Conservation (phyloP, 345 rosid genomes). For the Pseudoturritis turrita region DNA sequence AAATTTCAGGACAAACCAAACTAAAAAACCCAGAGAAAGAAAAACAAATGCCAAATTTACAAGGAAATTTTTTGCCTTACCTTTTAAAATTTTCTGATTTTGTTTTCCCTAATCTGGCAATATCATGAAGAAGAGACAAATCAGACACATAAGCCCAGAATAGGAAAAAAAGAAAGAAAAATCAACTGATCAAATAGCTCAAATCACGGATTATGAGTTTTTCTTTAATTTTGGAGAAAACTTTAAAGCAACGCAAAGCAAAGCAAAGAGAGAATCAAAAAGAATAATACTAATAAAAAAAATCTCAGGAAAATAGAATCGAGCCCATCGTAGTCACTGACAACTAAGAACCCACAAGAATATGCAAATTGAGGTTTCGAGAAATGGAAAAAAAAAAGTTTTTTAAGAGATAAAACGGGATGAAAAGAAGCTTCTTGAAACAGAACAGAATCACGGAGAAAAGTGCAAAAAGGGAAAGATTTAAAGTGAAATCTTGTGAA, state of each 20-base stretch:
- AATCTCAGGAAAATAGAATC: not conserved
- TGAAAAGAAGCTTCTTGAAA: slow-evolving; percentile 5
- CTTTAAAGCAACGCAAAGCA: slow-evolving; percentile 23
- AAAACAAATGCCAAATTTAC: not conserved
- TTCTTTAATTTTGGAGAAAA: not conserved
- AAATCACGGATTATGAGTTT: slow-evolving; percentile 19
- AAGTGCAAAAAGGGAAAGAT: not conserved
- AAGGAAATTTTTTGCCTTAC: not conserved
- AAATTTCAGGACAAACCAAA: not conserved
- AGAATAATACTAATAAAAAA: not conserved
- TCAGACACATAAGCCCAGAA: slow-evolving; percentile 4
- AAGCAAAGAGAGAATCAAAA: not conserved
- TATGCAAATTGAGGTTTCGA: slow-evolving; percentile 15
- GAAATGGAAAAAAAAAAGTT: not conserved
- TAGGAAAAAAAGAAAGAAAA: not conserved
- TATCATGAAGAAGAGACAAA: slow-evolving; percentile 13
- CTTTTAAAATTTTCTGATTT: slow-evolving; percentile 1
- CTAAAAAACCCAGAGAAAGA: not conserved
- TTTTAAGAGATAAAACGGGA: not conserved
- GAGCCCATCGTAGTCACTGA: slow-evolving; percentile 20
- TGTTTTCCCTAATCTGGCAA: not conserved
- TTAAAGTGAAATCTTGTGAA: slow-evolving; percentile 15
- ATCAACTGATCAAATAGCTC: not conserved
- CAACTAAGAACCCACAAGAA: slow-evolving; percentile 16
- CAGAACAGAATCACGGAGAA: slow-evolving; percentile 18